Conservation (phyloP, 495 filamentous ascomycete species). For the Aspergillus taichungensis region DNA sequence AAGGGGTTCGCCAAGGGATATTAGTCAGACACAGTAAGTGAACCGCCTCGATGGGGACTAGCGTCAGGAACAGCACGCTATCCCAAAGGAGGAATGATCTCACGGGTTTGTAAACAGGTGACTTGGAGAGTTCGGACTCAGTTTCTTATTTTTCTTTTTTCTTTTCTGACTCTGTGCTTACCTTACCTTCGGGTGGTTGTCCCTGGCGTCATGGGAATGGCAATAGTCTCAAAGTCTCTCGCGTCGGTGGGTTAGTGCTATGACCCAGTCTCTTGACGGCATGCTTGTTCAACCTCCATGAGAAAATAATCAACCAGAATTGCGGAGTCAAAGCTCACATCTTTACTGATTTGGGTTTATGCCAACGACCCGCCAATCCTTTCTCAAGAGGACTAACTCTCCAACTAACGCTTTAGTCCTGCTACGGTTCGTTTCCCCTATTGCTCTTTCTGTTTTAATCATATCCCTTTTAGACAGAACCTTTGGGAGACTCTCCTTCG, state of each 20-base stretch:
- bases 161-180: neutral
- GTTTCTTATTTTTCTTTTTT: neutral
- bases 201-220: too few relatives aligned
- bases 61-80: neutral
- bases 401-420: constrained; percentile 11
- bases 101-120: too few relatives aligned
- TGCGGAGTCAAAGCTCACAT: constrained; percentile 1
- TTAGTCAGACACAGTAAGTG: neutral
- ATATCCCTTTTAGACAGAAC: too few relatives aligned
- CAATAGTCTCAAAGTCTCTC: too few relatives aligned
- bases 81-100: neutral
- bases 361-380: constrained; percentile 1
- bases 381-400: constrained; percentile 12
- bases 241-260: too few relatives aligned
- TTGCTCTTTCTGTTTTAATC: neutral
- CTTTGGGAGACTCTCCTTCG: too few relatives aligned
- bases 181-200: too few relatives aligned
- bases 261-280: too few relatives aligned
- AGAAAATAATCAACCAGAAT: too few relatives aligned
- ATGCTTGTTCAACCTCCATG: too few relatives aligned
- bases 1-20: too few relatives aligned
- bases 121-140: neutral
- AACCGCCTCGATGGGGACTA: too few relatives aligned
- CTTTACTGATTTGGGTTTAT: constrained; percentile 12
- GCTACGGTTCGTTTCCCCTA: constrained; percentile 6